These are phyloP conservation scores for Aureobasidium sp. DNA, from an alignment of 2,329 filamentous ascomycete species.

Conservation along the genomic window DNA sequence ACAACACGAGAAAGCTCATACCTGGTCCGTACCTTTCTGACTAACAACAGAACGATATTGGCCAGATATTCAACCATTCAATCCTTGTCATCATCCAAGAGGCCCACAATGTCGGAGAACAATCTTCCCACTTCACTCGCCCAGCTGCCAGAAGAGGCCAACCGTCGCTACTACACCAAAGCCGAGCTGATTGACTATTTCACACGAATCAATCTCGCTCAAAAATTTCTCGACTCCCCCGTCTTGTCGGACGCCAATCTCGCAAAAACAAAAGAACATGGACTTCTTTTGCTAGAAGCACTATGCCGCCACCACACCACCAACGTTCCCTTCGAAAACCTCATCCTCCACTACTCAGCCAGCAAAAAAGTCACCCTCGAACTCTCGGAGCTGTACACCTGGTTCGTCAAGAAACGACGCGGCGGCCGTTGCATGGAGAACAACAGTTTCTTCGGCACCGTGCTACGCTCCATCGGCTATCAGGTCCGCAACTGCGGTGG, in stretches of 20 bases:
- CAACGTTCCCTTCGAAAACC: constrained; percentile 48
- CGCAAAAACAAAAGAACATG: not conserved
- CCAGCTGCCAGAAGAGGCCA: not conserved
- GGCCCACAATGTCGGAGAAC: not conserved
- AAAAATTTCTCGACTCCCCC: not conserved
- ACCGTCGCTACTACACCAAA: not conserved
- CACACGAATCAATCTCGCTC: not conserved
- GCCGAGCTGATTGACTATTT: not conserved
- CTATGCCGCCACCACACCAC: constrained; percentile 31
- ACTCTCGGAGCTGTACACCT: constrained; percentile 41
- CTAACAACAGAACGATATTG: no score
- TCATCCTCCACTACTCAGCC: constrained; percentile 46
- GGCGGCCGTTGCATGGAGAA: constrained; percentile 56
- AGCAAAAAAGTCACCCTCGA: constrained; percentile 41
- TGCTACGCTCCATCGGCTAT: constrained; percentile 45
- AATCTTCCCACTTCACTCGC: not conserved
- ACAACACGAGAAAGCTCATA: no score
- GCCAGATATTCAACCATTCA: no score
- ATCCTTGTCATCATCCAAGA: no score
- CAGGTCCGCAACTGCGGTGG: constrained; percentile 31
- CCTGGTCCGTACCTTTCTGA: no score
- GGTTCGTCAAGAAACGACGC: constrained; percentile 37
- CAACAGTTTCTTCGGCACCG: constrained; percentile 42
- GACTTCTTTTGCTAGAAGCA: not conserved
- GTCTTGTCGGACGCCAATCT: not conserved